A percentile compares a stretch with the other conserved stretches of the same genome.
Conservation (phyloP, 768 basidiomycete species). For the Suillus placidus region DNA sequence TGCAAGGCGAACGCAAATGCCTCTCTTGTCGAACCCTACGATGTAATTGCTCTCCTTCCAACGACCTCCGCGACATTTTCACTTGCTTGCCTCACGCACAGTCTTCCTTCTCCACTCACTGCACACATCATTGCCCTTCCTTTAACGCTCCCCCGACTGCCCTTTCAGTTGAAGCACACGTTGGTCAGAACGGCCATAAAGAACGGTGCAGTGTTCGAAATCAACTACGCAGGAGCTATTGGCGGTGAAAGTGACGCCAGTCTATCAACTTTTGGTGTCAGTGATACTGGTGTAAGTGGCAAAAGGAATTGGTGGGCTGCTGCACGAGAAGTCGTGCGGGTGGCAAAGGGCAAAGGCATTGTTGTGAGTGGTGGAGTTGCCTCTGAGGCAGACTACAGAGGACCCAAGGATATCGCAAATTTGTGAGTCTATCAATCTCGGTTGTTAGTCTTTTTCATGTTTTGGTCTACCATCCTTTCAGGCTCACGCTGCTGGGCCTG, state of each 20-base stretch:
- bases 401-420: constrained; percentile 75
- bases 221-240: constrained; percentile 75
- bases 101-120: constrained; percentile 71
- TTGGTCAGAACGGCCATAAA: constrained; percentile 78
- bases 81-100: constrained; percentile 79
- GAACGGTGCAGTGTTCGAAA: constrained; percentile 83
- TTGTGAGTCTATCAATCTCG: constrained; percentile 51
- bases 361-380: constrained; percentile 71
- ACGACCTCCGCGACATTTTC: constrained; percentile 75
- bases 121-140: constrained; percentile 83
- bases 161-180: constrained; percentile 83
- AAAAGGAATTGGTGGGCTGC: constrained; percentile 88
- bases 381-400: constrained; percentile 64
- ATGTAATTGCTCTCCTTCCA: constrained; percentile 76
- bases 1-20: constrained; percentile 72
- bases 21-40: constrained; percentile 63
- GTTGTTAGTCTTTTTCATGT: constrained; percentile 1
- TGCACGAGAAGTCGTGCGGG: constrained; percentile 73
- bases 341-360: constrained; percentile 79
- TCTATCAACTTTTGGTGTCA: constrained; percentile 48
- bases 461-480: constrained; percentile 28
- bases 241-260: constrained; percentile 58
- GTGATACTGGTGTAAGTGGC: constrained; percentile 53
- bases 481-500: constrained; percentile 67
- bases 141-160: constrained; percentile 73